These are phyloP conservation scores for Camellia sinensis DNA, from an alignment of 148 eudicot species.

Conservation along the genomic window DNA sequence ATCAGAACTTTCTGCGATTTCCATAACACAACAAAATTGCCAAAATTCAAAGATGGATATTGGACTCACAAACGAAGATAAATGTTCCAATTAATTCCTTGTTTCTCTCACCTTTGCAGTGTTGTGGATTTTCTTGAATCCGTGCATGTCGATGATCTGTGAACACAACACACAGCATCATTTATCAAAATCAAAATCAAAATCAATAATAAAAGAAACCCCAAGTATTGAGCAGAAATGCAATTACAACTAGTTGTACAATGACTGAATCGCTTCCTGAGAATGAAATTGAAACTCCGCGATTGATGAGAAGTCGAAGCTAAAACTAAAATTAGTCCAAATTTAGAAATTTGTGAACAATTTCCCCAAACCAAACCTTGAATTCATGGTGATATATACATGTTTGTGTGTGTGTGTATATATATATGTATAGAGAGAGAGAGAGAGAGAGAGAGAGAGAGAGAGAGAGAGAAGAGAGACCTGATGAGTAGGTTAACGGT, in stretches of 20 bases:
- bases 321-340: background rate
- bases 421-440: too few relatives aligned
- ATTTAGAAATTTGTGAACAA: background rate
- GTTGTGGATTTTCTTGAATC: slow-evolving; percentile 18
- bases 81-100: background rate
- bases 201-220: too few relatives aligned
- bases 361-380: background rate
- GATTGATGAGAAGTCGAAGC: background rate
- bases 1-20: slow-evolving; percentile 25
- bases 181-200: too few relatives aligned
- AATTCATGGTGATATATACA: too few relatives aligned
- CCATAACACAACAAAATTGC: background rate
- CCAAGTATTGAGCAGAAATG: too few relatives aligned
- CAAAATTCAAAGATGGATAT: background rate
- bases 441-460: too few relatives aligned
- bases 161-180: too few relatives aligned
- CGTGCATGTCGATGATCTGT: slow-evolving; percentile 15
- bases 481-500: slow-evolving; percentile 18
- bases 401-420: too few relatives aligned
- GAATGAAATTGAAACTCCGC: background rate
- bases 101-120: slow-evolving; percentile 16
- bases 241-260: too few relatives aligned
- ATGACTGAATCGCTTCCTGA: too few relatives aligned
- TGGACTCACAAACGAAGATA: background rate
- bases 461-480: too few relatives aligned